These are phyloP conservation scores for Malassezia cuniculi DNA, from an alignment of 1,284 basidiomycete species.

Conservation along the genomic window DNA sequence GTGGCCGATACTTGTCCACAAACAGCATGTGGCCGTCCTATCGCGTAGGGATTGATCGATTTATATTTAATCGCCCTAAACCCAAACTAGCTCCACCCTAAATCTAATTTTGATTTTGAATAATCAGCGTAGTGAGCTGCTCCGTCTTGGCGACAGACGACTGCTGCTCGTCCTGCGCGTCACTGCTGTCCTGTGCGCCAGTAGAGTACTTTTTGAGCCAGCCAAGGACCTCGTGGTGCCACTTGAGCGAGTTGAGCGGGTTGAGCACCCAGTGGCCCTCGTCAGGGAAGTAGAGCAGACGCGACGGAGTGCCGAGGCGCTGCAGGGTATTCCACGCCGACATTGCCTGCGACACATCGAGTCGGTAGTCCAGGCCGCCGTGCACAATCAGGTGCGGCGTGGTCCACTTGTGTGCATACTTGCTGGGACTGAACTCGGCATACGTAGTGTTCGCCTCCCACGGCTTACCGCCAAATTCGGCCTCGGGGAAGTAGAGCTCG, in stretches of 20 bases:
- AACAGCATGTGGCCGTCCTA: conserved; percentile 27
- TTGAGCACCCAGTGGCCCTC: conserved; percentile 31
- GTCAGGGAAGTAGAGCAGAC: conserved; percentile 26
- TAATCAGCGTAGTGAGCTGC: too few relatives aligned
- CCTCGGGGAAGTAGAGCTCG: conserved; percentile 34
- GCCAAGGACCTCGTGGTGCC: conserved; percentile 27
- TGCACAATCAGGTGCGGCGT: conserved; percentile 32
- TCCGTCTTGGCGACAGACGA: background rate
- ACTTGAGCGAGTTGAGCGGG: conserved; percentile 20
- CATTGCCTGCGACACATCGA: conserved; percentile 17
- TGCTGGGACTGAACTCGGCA: conserved; percentile 16
- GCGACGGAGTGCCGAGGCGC: conserved; percentile 21
- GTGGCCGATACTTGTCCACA: conserved; percentile 64
- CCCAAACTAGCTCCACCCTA: too few relatives aligned
- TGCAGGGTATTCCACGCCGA: conserved; percentile 28
- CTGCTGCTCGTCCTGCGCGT: background rate
- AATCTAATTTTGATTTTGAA: too few relatives aligned
- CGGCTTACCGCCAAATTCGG: conserved; percentile 23
- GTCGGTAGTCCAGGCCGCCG: conserved; percentile 26
- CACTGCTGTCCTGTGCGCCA: background rate
- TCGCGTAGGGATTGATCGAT: background rate
- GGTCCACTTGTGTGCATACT: conserved; percentile 19
- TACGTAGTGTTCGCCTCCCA: conserved; percentile 14
- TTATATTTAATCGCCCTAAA: too few relatives aligned
- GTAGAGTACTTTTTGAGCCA: conserved; percentile 22